These are phyloP conservation scores for Cerioporus squamosus DNA, from an alignment of 1,284 basidiomycete species.

Conservation along the genomic window DNA sequence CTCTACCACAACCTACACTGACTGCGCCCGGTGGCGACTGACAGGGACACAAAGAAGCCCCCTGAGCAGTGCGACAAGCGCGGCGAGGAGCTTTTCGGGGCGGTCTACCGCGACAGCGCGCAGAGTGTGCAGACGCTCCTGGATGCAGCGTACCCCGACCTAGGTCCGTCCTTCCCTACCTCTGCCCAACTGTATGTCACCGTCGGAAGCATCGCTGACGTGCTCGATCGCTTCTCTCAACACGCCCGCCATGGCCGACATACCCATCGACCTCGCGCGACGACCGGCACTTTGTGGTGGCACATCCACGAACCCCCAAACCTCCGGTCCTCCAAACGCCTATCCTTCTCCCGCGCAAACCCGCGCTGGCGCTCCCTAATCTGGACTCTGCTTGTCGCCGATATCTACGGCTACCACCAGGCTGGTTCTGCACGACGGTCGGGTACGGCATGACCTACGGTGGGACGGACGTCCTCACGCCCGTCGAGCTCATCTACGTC, in stretches of 20 bases:
- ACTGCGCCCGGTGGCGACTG: background rate
- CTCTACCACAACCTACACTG: background rate
- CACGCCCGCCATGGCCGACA: too few relatives aligned
- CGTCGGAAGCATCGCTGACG: too few relatives aligned
- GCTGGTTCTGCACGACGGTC: constrained; percentile 54
- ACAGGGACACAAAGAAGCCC: constrained; percentile 42
- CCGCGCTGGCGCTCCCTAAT: too few relatives aligned
- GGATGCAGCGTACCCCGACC: constrained; percentile 56
- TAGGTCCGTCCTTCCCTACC: constrained; percentile 42
- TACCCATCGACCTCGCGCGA: too few relatives aligned
- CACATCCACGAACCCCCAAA: too few relatives aligned
- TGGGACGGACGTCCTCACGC: constrained; percentile 43
- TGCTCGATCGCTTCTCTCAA: too few relatives aligned
- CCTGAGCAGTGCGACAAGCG: constrained; percentile 44
- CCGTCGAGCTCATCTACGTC: constrained; percentile 51
- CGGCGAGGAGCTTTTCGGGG: constrained; percentile 48
- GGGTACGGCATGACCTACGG: constrained; percentile 56
- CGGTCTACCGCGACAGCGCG: constrained; percentile 56
- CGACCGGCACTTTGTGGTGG: too few relatives aligned
- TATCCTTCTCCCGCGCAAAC: background rate
- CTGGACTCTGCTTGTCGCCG: too few relatives aligned
- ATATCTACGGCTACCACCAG: constrained; percentile 30
- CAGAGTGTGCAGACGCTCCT: constrained; percentile 46
- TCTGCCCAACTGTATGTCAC: background rate
- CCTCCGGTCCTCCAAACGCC: too few relatives aligned